Base-by-base conservation (phyloP, 2,329 filamentous ascomycete genomes). In the Diaporthe batatas region DNA sequence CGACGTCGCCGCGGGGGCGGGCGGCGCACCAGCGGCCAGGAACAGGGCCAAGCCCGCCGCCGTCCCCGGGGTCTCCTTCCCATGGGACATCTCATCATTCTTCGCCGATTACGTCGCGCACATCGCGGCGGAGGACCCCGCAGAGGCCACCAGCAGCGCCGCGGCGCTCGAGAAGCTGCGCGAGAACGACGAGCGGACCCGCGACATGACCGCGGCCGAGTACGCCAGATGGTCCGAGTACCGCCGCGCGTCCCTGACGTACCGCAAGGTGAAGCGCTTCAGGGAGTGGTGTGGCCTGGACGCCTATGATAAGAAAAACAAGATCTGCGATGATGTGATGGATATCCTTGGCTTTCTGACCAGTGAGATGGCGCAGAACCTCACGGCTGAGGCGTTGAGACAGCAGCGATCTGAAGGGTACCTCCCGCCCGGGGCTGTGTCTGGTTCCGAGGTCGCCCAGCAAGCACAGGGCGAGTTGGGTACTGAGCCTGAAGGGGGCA, bases 161-260 rank as follows among this genome's bases (percentile, higher is more conserved):
- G 97, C 97, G 57, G 98, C 96, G 0, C 89, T 98, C 6, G 94
- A 97, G 81, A 92, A 96, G 1, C 90, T 99, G 25, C 95, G 95
- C 79, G 97, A 97, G 78, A 96, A 96, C 44, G 96, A 99, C 81
- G 96, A 98, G 84, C 93, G 96, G 76, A 99, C 96, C 49, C 98
- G 97, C 83, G 92, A 93, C 80, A 99, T 99, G 96, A 98, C 96
- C 3, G 91, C 91, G 71, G 96, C 98, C 81, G 96, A 99, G 83
- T 99, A 99, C 82, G 95, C 99, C 21, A 98, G 98, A 72, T 99
- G 96, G 94, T 98, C 94, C 57, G 96, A 99, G 84, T 99, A 97
- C 80, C 93, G 96, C 0, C 96, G 99, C 83, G 96, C 96, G 0
- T 97, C 94, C 1, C 99, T 99, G 84, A 99, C 96, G 0, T 99